Evolutionary conservation across 1,284 basidiomycete genomes (phyloP), one percentile per base, ranked within the genome.

Genomic region (Apiotrichum gamsii): DNA sequence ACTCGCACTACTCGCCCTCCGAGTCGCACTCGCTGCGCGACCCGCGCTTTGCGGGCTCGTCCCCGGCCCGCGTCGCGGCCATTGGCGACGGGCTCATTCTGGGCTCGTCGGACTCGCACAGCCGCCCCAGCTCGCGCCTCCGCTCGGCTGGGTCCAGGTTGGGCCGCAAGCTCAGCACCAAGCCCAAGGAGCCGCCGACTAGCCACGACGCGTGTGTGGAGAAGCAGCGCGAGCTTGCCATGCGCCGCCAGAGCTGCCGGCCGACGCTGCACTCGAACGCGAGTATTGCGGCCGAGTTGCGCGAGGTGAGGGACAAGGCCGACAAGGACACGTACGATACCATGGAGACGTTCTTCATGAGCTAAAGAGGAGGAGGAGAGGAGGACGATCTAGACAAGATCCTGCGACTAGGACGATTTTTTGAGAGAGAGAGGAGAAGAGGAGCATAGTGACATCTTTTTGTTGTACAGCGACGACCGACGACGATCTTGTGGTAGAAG

Each of bases 271-370:
- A 63, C 50, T 54, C 47, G 9, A 54, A 51, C 4, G 62, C 64
- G 8, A 62, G 53, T 16, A 47, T 68, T 11, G 60, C 60, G 8
- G 61, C 61, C 41, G 58, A 62, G 43, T 44, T 63, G 51, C 36
- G 45, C 38, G 38, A 48, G 39, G 57, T 67, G 23, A 51, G 52
- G 51, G 51, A 64, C 52, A 64, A 68, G 47, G 65, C 68, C 35
- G 58, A 65, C 16, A 54, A 52, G 42, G 60, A 64, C 32, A n/a
- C n/a, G n/a, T n/a, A n/a, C n/a, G n/a, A n/a, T n/a, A 40, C 61
- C 25, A 62, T 62, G 35, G 69, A 71, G 60, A 61, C 61, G 5
- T 66, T 67, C 54, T 71, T 71, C 63, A 49, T 68, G 59, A 57
- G 57, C 25, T 65, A 57, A 20, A 21, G 25, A 28, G 25, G 11